Evolutionary conservation across 768 basidiomycete genomes (phyloP), one percentile per base, ranked within the genome.

Genomic region (Mycena galopus): DNA sequence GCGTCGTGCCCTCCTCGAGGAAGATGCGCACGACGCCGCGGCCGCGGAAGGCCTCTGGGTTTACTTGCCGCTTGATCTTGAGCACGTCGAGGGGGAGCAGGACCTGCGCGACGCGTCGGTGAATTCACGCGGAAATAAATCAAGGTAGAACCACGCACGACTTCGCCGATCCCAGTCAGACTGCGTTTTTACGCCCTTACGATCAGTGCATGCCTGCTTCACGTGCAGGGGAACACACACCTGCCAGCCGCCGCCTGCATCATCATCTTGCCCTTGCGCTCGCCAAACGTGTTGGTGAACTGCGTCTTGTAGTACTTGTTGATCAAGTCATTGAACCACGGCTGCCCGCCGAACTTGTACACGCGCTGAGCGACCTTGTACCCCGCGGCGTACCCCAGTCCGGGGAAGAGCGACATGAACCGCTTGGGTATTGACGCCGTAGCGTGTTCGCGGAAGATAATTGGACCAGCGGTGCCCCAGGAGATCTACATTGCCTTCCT

Each of bases 271-370:
- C 98, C 97, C 81, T 94, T 94, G 73, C 96, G 92, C 83, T 97
- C 96, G 11, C 97, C 97, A 81, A 99, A 97, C 1, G 88, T 83
- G 78, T 90, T 92, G 65, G 90, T 93, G 84, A 97, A 98, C 64
- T 86, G 79, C n/a, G 88, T 85, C 82, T 94, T 94, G 86, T 93
- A 95, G 83, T 96, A 87, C 78, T 88, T 90, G 74, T 88, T 88
- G 82, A 99, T 92, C 80, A 97, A 77, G 84, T 99, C 98, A 84
- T 96, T 94, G 84, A 98, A 98, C 89, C 92, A 99, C 17, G 97
- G 97, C 84, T 99, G 97, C 7, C 97, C 97, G 73, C 97, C 97
- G 78, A 99, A 99, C 84, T 98, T 99, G 91, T 97, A 97, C 77
- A 96, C 89, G 62, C 96, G 91, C 83, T 98, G 96, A 0, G 95